A percentile compares a stretch with the other conserved stretches of the same genome.
Evolutionary conservation across 148 eudicot genomes (phyloP).

Genomic region (Vaccinium myrtillus): DNA sequence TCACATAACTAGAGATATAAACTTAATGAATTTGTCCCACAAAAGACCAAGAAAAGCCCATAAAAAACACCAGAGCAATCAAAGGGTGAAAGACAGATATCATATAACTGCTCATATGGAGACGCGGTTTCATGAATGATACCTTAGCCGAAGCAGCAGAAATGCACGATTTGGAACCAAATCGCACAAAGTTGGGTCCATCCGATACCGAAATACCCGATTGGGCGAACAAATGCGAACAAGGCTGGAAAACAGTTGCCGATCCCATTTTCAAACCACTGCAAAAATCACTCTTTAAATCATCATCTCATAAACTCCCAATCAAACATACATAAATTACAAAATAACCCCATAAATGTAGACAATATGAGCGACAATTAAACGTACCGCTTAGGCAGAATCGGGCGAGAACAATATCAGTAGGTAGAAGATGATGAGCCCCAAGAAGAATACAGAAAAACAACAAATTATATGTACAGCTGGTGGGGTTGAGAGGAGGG

Average conservation of each 20-base stretch:
- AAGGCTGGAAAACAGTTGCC: constrained; percentile 32
- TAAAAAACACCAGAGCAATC: not conserved
- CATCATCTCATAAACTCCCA: constrained; percentile 12
- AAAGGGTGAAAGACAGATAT: not conserved
- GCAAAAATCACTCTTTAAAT: not conserved
- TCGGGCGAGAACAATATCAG: not conserved
- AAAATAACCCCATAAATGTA: not conserved
- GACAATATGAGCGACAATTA: not conserved
- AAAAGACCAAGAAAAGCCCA: not conserved
- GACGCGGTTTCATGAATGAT: not conserved
- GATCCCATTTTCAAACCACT: constrained; percentile 34
- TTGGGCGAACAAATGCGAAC: not conserved
- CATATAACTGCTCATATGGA: not conserved
- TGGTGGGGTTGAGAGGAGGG: too few species aligned
- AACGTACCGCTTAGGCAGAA: not conserved
- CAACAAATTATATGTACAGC: too few species aligned
- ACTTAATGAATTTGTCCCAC: not conserved
- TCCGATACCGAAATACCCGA: not conserved
- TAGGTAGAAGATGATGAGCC: not conserved
- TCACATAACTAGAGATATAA: not conserved
- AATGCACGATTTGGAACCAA: constrained; percentile 23
- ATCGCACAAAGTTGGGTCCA: constrained; percentile 16
- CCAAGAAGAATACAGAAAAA: not conserved
- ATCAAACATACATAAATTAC: not conserved
- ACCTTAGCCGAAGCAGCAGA: constrained; percentile 32